phyloP scores from a whole-genome alignment of 2,329 filamentous ascomycete genomes.

The Aureobasidium sp. region DNA sequence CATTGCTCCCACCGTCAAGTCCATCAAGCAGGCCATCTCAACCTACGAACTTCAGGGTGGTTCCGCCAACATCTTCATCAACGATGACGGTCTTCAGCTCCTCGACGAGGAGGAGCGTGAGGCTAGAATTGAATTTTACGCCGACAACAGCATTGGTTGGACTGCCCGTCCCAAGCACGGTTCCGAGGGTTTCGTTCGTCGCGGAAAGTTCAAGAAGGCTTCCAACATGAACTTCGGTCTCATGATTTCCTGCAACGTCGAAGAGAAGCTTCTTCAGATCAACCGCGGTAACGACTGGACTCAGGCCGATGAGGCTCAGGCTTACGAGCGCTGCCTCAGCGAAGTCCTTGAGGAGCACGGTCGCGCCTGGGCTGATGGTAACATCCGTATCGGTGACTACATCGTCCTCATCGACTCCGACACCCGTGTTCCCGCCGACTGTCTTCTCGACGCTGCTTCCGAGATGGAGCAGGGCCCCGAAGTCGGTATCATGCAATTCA shows the following conservation, averaged over 20 bases:
- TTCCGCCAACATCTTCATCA: conserved; percentile 71
- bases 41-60: conserved; percentile 72
- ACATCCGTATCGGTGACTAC: conserved; percentile 55
- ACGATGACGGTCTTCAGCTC: conserved; percentile 65
- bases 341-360: conserved; percentile 49
- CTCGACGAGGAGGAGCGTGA: conserved; percentile 44
- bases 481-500: conserved; percentile 65
- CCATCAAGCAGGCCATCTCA: conserved; percentile 69
- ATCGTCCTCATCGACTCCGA: conserved; percentile 65
- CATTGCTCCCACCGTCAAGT: conserved; percentile 69
- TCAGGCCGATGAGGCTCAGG: conserved; percentile 32
- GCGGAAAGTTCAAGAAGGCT: conserved; percentile 61
- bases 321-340: conserved; percentile 45
- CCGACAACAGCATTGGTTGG: conserved; percentile 46
- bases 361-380: conserved; percentile 53
- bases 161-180: conserved; percentile 46
- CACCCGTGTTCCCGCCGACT: conserved; percentile 61
- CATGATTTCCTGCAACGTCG: conserved; percentile 54
- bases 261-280: conserved; percentile 47
- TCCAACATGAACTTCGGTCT: conserved; percentile 71
- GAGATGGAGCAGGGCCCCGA: conserved; percentile 66
- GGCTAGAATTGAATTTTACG: conserved; percentile 42
- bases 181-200: conserved; percentile 45
- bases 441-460: conserved; percentile 60
- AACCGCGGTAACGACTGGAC: conserved; percentile 33